phyloP scores from a whole-genome alignment of 2,329 filamentous ascomycete genomes.

The Nigrograna mackinnonii region DNA sequence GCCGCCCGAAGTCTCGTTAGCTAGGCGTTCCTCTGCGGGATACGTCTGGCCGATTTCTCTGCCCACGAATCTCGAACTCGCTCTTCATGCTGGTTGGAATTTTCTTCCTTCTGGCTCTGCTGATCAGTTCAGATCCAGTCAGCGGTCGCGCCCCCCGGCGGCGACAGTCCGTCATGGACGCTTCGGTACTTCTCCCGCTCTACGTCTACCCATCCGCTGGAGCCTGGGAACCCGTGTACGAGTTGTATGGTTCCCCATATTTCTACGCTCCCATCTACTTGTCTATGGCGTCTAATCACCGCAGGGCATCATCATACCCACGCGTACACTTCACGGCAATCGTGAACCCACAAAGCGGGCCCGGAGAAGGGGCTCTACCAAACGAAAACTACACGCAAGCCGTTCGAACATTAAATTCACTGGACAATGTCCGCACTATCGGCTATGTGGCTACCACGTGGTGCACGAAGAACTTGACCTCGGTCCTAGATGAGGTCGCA shows the following conservation, averaged over 20 bases:
- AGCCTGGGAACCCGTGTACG: slow-evolving; percentile 50
- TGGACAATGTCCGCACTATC: slow-evolving; percentile 54
- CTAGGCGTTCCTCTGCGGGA: slow-evolving; percentile 6
- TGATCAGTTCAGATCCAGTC: neutral
- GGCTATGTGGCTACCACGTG: slow-evolving; percentile 58
- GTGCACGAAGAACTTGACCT: slow-evolving; percentile 26
- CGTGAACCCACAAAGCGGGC: slow-evolving; percentile 54
- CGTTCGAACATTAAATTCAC: slow-evolving; percentile 43
- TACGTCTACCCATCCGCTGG: slow-evolving; percentile 53
- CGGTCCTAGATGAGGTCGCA: slow-evolving; percentile 44
- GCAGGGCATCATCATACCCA: slow-evolving; percentile 34
- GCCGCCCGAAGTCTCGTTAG: slow-evolving; percentile 16
- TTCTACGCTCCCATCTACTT: slow-evolving; percentile 3
- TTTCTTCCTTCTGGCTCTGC: slow-evolving; percentile 1
- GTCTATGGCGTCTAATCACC: slow-evolving; percentile 12
- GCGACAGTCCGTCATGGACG: slow-evolving; percentile 14
- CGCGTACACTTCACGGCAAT: slow-evolving; percentile 54
- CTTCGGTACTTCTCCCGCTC: slow-evolving; percentile 51
- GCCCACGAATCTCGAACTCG: slow-evolving; percentile 5
- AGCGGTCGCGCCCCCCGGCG: neutral
- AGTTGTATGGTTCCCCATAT: slow-evolving; percentile 37
- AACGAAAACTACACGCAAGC: slow-evolving; percentile 49
- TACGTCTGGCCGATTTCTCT: slow-evolving; percentile 7
- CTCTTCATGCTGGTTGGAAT: slow-evolving; percentile 5
- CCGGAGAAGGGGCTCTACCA: slow-evolving; percentile 46